Evolutionary conservation across 768 basidiomycete species (phyloP).

Genomic region (Cystofilobasidium capitatum): DNA sequence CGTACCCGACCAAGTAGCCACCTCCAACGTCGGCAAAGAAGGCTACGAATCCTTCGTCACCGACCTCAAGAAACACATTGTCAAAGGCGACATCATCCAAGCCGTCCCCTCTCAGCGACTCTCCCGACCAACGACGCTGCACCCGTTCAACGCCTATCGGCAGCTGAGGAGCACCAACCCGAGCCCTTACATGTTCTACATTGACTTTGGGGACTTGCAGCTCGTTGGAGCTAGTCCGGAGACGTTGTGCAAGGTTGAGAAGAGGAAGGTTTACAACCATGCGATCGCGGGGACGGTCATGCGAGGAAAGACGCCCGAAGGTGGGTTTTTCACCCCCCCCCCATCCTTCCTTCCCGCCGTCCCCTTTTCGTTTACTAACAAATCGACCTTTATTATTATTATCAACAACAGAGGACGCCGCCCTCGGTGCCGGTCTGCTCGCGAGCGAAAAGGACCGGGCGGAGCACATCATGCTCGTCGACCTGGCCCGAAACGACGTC

Average conservation of each 20-base stretch:
- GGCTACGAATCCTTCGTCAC: conserved; percentile 91
- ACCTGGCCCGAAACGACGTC: conserved; percentile 95
- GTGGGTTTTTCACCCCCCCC: conserved; percentile 43
- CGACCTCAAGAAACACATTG: conserved; percentile 81
- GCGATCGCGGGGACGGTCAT: conserved; percentile 93
- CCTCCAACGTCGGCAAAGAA: conserved; percentile 84
- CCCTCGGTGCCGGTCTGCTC: conserved; percentile 60
- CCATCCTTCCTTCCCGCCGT: not conserved
- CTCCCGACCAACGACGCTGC: conserved; percentile 69
- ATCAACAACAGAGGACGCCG: conserved; percentile 67
- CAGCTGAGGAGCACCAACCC: conserved; percentile 90
- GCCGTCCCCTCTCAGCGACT: conserved; percentile 93
- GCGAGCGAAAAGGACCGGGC: conserved; percentile 89
- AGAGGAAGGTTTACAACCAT: conserved; percentile 87
- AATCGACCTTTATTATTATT: not conserved
- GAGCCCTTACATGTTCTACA: conserved; percentile 97
- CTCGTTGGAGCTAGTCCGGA: conserved; percentile 98
- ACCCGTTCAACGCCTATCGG: conserved; percentile 96
- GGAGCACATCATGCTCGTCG: conserved; percentile 98
- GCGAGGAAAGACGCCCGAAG: conserved; percentile 74
- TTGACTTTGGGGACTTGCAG: conserved; percentile 86
- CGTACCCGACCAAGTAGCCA: conserved; percentile 46
- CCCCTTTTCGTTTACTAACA: not conserved
- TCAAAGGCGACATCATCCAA: conserved; percentile 96
- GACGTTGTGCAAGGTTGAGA: conserved; percentile 89